Conservation (phyloP, 345 rosid species). For the Balakata baccata region DNA sequence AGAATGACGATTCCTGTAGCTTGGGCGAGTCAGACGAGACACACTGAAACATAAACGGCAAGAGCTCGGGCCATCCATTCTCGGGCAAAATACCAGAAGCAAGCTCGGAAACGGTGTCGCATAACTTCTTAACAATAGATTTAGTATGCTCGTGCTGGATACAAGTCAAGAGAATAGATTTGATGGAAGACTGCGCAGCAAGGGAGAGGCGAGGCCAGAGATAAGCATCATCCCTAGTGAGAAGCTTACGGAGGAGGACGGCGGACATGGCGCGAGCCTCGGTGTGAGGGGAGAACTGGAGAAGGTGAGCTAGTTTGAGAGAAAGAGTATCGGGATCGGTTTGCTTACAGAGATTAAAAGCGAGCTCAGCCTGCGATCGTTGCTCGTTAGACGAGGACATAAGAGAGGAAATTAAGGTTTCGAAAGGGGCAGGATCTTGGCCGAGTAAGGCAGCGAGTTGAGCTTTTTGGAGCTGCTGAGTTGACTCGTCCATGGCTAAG, state of each 20-base stretch:
- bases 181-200: slow-evolving; percentile 73
- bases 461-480: slow-evolving; percentile 67
- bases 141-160: slow-evolving; percentile 76
- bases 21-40: slow-evolving; percentile 73
- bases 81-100: slow-evolving; percentile 83
- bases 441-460: slow-evolving; percentile 83
- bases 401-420: slow-evolving; percentile 74
- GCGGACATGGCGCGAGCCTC: slow-evolving; percentile 95
- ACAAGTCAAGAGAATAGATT: slow-evolving; percentile 64
- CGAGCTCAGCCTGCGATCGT: slow-evolving; percentile 80
- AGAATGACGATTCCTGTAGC: slow-evolving; percentile 87
- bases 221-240: slow-evolving; percentile 84
- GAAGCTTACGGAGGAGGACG: slow-evolving; percentile 86
- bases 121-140: slow-evolving; percentile 77
- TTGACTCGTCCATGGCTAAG: slow-evolving; percentile 63
- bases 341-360: slow-evolving; percentile 87
- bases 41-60: slow-evolving; percentile 94
- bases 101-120: slow-evolving; percentile 93
- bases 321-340: slow-evolving; percentile 79
- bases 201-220: slow-evolving; percentile 81
- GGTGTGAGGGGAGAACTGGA: slow-evolving; percentile 63
- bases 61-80: slow-evolving; percentile 91
- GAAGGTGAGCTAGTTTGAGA: slow-evolving; percentile 77
- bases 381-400: slow-evolving; percentile 95
- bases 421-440: slow-evolving; percentile 77